phyloP scores from a whole-genome alignment of 1,139 yeast species.

The Fermentozyma sake region DNA sequence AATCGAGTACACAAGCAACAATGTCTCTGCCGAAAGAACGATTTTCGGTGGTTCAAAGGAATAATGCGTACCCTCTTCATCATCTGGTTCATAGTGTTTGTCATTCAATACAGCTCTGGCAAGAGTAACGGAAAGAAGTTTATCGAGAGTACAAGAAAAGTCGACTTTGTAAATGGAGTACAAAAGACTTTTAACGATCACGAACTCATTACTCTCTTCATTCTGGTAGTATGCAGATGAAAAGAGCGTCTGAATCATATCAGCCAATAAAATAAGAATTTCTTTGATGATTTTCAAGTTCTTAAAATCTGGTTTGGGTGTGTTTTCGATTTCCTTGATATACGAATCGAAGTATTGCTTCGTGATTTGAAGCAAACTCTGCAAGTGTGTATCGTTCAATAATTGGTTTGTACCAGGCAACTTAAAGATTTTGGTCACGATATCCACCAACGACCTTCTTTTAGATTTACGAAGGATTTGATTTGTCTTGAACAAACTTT shows the following conservation, averaged over 20 bases:
- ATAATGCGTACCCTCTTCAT: too few species aligned
- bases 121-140: slow-evolving; percentile 21
- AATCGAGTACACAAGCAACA: slow-evolving; percentile 21
- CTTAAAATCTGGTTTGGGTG: slow-evolving; percentile 12
- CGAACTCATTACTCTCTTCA: slow-evolving; percentile 13
- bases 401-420: slow-evolving; percentile 12
- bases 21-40: slow-evolving; percentile 26
- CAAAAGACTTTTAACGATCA: slow-evolving; percentile 17
- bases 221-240: slow-evolving; percentile 12
- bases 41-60: slow-evolving; percentile 17
- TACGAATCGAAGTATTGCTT: slow-evolving; percentile 19
- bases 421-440: slow-evolving; percentile 13
- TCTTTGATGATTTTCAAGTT: slow-evolving; percentile 25
- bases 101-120: slow-evolving; percentile 9
- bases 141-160: slow-evolving; percentile 19
- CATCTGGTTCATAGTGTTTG: slow-evolving; percentile 1
- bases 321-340: slow-evolving; percentile 13
- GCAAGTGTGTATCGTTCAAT: slow-evolving; percentile 13
- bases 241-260: slow-evolving; percentile 19
- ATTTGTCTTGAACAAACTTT: slow-evolving; percentile 14
- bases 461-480: slow-evolving; percentile 3
- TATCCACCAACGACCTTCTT: slow-evolving; percentile 6
- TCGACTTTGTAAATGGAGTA: slow-evolving; percentile 20
- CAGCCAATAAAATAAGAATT: slow-evolving; percentile 21
- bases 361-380: slow-evolving; percentile 13